Percentiles rank a stretch among this genome's conserved stretches.
phyloP scores from a whole-genome alignment of 1,139 yeast species.

The Sugiyamaella grinbergsii region DNA sequence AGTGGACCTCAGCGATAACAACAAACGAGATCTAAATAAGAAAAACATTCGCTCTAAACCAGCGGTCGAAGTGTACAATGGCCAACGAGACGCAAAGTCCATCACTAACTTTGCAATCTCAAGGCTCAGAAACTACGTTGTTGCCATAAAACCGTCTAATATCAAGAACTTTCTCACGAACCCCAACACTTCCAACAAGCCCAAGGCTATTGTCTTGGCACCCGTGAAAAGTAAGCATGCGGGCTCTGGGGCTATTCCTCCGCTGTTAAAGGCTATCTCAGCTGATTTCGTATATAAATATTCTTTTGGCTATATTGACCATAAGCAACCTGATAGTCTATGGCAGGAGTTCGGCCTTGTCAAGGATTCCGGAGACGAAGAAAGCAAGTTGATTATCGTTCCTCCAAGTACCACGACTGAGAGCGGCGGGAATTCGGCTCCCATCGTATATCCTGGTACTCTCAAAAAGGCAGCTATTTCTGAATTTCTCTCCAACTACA shows the following conservation, averaged over 20 bases:
- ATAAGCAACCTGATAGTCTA: slow-evolving; percentile 30
- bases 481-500: slow-evolving; percentile 31
- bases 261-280: slow-evolving; percentile 71
- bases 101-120: slow-evolving; percentile 61
- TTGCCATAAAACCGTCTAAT: slow-evolving; percentile 21
- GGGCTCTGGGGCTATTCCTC: slow-evolving; percentile 45
- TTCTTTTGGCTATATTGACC: slow-evolving; percentile 46
- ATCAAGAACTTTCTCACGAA: slow-evolving; percentile 26
- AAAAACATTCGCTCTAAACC: slow-evolving; percentile 44
- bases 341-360: slow-evolving; percentile 31
- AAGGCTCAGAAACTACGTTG: slow-evolving; percentile 60
- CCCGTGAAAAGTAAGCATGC: slow-evolving; percentile 33
- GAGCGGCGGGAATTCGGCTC: too few species aligned
- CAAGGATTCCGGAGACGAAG: slow-evolving; percentile 24
- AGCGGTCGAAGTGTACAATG: slow-evolving; percentile 66
- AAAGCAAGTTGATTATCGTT: slow-evolving; percentile 36
- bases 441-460: slow-evolving; percentile 39
- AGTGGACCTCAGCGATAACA: slow-evolving; percentile 51
- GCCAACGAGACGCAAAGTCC: slow-evolving; percentile 63
- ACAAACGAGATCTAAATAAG: slow-evolving; percentile 31
- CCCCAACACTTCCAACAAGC: slow-evolving; percentile 22
- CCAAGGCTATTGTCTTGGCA: slow-evolving; percentile 38
- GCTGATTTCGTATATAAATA: slow-evolving; percentile 55
- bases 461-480: slow-evolving; percentile 39
- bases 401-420: slow-evolving; percentile 23